These are phyloP conservation scores for Diplodia scrobiculata DNA, from an alignment of 2,329 filamentous ascomycete genomes.

Conservation along the genomic window DNA sequence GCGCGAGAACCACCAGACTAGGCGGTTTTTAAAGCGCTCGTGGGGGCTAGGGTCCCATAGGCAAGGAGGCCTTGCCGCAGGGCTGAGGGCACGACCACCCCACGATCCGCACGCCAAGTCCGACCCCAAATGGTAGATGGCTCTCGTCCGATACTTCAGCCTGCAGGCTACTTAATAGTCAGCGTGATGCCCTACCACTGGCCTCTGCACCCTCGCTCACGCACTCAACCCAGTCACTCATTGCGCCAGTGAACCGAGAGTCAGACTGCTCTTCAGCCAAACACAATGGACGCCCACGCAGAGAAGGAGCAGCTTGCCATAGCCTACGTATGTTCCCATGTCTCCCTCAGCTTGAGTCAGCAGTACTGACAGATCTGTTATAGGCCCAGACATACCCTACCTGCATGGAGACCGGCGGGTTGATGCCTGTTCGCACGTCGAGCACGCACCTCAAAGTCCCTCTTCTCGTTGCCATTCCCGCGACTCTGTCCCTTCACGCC, in stretches of 20 bases:
- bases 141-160: slow-evolving; percentile 39
- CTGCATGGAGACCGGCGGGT: slow-evolving; percentile 4
- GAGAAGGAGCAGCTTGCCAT: slow-evolving; percentile 19
- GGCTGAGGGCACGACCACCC: slow-evolving; percentile 32
- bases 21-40: slow-evolving; percentile 15
- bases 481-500: neutral
- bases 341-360: neutral
- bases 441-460: slow-evolving; percentile 20
- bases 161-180: slow-evolving; percentile 9
- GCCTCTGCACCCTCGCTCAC: neutral
- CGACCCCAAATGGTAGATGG: slow-evolving; percentile 36
- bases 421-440: slow-evolving; percentile 14
- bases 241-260: neutral
- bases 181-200: neutral
- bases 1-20: neutral
- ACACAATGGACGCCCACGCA: slow-evolving; percentile 21
- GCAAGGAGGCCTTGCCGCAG: slow-evolving; percentile 18
- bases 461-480: slow-evolving; percentile 21
- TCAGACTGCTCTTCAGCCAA: neutral
- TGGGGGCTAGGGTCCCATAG: neutral
- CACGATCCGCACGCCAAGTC: slow-evolving; percentile 39
- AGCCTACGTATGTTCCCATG: neutral
- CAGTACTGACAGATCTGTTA: neutral
- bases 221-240: neutral
- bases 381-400: slow-evolving; percentile 15